These are phyloP conservation scores for Mucor piriformis DNA, from an alignment of 371 early-diverging fungal genomes.

Conservation along the genomic window DNA sequence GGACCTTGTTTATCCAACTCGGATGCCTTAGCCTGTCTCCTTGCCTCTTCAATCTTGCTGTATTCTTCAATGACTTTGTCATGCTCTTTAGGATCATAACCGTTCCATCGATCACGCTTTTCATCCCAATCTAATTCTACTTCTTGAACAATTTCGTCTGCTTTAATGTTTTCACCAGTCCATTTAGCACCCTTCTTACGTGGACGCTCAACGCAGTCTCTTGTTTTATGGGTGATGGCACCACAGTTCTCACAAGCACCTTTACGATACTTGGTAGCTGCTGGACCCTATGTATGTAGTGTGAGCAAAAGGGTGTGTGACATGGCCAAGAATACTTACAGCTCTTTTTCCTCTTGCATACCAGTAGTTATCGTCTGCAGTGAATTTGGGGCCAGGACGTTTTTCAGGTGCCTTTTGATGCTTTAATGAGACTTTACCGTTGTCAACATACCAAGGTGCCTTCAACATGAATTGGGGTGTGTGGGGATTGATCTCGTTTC, in stretches of 20 bases:
- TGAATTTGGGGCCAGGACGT: slow-evolving; percentile 39
- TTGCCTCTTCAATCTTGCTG: slow-evolving; percentile 88
- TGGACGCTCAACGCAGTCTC: slow-evolving; percentile 94
- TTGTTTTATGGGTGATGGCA: slow-evolving; percentile 91
- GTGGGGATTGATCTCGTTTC: slow-evolving; percentile 97
- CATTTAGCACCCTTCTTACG: slow-evolving; percentile 88
- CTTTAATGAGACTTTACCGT: slow-evolving; percentile 84
- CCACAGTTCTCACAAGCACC: slow-evolving; percentile 98
- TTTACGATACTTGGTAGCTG: slow-evolving; percentile 90
- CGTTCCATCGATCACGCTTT: slow-evolving; percentile 97
- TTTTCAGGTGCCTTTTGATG: slow-evolving; percentile 78
- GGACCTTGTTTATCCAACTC: slow-evolving; percentile 74
- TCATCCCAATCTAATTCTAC: slow-evolving; percentile 90
- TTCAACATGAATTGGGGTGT: slow-evolving; percentile 96
- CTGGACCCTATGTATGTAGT: slow-evolving; percentile 56
- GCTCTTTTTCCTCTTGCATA: slow-evolving; percentile 79
- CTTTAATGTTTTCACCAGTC: slow-evolving; percentile 81
- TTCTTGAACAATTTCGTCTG: slow-evolving; percentile 85
- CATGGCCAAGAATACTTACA: slow-evolving; percentile 29
- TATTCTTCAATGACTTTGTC: slow-evolving; percentile 82
- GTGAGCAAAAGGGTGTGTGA: neutral
- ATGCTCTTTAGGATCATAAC: slow-evolving; percentile 91
- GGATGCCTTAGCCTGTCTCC: slow-evolving; percentile 79
- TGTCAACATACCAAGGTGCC: slow-evolving; percentile 96
- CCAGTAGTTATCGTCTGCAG: slow-evolving; percentile 69